Percentiles rank a stretch among this genome's conserved stretches.
Conservation (phyloP, 768 basidiomycete species). For the Nevesoporus exiguus region DNA sequence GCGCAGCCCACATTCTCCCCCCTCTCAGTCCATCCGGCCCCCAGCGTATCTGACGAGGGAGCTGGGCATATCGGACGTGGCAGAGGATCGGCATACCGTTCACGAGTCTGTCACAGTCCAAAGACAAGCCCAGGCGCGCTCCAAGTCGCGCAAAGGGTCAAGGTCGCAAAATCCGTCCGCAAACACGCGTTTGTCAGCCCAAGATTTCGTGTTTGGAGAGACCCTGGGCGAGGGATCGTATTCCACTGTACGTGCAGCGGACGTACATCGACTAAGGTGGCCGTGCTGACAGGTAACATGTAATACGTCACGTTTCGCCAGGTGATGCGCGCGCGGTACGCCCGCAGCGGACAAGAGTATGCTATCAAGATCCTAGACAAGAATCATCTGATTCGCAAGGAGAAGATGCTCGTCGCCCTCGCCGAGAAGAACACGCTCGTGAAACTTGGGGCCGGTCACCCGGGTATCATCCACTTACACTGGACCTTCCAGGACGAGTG, state of each 20-base stretch:
- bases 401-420: slow-evolving; percentile 72
- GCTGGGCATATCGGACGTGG: slow-evolving; percentile 39
- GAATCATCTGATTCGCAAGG: slow-evolving; percentile 72
- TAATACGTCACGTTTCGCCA: slow-evolving; percentile 23
- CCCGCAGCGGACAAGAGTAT: slow-evolving; percentile 58
- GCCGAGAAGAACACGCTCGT: slow-evolving; percentile 79
- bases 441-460: slow-evolving; percentile 61
- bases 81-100: slow-evolving; percentile 15
- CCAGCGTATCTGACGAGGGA: slow-evolving; percentile 61
- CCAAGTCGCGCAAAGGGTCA: slow-evolving; percentile 39
- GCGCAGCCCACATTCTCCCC: slow-evolving; percentile 45
- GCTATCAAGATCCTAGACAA: slow-evolving; percentile 85
- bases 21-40: slow-evolving; percentile 34
- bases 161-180: slow-evolving; percentile 45
- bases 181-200: slow-evolving; percentile 42
- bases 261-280: not conserved
- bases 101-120: slow-evolving; percentile 7
- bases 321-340: slow-evolving; percentile 57
- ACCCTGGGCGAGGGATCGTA: slow-evolving; percentile 82
- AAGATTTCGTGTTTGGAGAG: slow-evolving; percentile 71
- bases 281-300: slow-evolving; percentile 10
- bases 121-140: slow-evolving; percentile 29
- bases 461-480: slow-evolving; percentile 76
- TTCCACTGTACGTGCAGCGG: slow-evolving; percentile 58
- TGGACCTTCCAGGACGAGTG: slow-evolving; percentile 85